These are phyloP conservation scores for Citrus inodora DNA, from an alignment of 345 rosid species.

Conservation along the genomic window DNA sequence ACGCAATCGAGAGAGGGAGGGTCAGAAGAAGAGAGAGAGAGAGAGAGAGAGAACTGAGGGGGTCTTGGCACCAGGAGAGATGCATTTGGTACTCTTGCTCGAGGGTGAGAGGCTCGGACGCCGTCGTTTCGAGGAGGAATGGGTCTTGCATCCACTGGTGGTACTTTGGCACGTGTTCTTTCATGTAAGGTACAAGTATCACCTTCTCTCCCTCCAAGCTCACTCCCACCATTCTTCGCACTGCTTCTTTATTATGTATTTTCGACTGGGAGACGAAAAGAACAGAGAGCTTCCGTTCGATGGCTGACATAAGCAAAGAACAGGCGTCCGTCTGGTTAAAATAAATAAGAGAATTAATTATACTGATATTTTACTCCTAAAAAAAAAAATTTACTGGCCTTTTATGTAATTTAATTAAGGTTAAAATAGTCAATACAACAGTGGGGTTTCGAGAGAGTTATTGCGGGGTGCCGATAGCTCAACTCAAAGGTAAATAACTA, in stretches of 20 bases:
- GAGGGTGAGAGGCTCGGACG: slow-evolving; percentile 83
- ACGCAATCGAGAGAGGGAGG: neutral
- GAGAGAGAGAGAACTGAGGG: slow-evolving; percentile 47
- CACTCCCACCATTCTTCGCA: slow-evolving; percentile 34
- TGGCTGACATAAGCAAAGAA: neutral
- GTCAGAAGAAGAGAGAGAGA: neutral
- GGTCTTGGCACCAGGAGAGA: slow-evolving; percentile 86
- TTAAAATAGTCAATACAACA: no score
- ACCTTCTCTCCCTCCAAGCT: slow-evolving; percentile 79
- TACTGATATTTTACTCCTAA: no score
- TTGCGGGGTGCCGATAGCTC: no score
- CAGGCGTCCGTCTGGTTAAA: no score
- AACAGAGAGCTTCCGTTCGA: neutral
- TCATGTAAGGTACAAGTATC: slow-evolving; percentile 77
- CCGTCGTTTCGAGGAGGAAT: slow-evolving; percentile 74
- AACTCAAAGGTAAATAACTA: no score
- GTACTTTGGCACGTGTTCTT: slow-evolving; percentile 74
- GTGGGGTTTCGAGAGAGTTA: no score
- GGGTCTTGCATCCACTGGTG: slow-evolving; percentile 94
- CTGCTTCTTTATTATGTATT: no score
- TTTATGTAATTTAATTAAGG: no score
- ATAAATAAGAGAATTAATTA: no score
- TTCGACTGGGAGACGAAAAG: no score
- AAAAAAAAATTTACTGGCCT: no score
- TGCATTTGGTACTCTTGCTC: slow-evolving; percentile 83